Base-by-base conservation (phyloP, 345 rosid species). In the Reutealis trisperma region DNA sequence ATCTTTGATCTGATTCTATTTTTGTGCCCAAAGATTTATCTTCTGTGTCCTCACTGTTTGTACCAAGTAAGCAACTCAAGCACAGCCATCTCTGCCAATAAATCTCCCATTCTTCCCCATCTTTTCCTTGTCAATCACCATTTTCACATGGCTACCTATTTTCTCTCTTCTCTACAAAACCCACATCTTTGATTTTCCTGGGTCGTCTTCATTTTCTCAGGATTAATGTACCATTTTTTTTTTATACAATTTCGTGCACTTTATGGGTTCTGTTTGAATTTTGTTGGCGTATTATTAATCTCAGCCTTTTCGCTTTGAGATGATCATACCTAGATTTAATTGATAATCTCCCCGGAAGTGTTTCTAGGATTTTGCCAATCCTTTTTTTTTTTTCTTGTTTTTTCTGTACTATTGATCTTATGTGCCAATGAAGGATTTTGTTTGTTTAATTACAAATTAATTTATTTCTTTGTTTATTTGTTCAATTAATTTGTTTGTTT, bases 161-260 rank as follows among this genome's bases (percentile, higher is more conserved):
- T 30, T 27, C 6, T 37, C 5, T 16, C 4, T 49, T 47, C 49
- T 30, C 70, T 74, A 3, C 79, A 34, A 18, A 13, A 41, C 78
- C 69, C 86, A 82, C 77, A 80, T 83, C 85, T 67, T 63, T 51
- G 52, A 73, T 81, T 55, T 67, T 30, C 18, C 72, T 52, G 73
- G 72, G 45, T 70, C 62, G 7, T 41, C 16, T 22, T 63, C 24
- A 16, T 11, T 68, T 44, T 25, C 71, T 71, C 24, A 37, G 0
- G 30, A 52, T 55, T 78, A 25, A 77, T 83, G 88, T 81, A 49
- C 16, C 76, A 69, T n/a, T n/a, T n/a, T n/a, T 37, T 60, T 32
- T 21, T 14, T 6, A n/a, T 12, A 24, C 25, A 47, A 22, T 16
- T 22, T 47, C 22, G 21, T 34, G 15, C 42, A 58, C n/a, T 54